Base-by-base conservation (phyloP, 2,329 filamentous ascomycete genomes). In the Bipolaris bicolor region DNA sequence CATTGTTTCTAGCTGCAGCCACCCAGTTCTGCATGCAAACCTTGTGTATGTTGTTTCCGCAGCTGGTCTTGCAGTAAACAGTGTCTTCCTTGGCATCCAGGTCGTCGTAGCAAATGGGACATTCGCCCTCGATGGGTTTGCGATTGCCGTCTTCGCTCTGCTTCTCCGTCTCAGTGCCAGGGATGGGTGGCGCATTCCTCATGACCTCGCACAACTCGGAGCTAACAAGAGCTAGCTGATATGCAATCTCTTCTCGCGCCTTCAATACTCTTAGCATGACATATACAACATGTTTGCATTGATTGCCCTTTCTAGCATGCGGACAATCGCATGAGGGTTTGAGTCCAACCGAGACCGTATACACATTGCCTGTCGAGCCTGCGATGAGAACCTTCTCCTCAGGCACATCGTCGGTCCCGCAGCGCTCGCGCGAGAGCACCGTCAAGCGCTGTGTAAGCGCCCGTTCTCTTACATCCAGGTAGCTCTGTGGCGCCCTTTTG, bases 271-370 rank as follows among this genome's bases (percentile, higher is more conserved):
- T 82, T 47, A 83, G 73, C 54, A 88, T 80, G 20, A 86, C 83
- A 66, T 86, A 90, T 41, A 88, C 59, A 24, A 87, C 77, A 63
- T 90, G 88, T 68, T 88, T 88, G 80, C 86, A 89, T 64, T 86
- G 83, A 43, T 84, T 83, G 4, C 85, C 83, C 55, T 83, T 84
- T 33, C 45, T 58, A 1, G 79, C 77, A 70, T 86, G 82, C 0
- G 84, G 83, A 68, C 85, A 88, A 54, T 79, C 79, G 71, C 85
- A 88, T 5, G 63, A 75, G 0, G 85, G 84, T 10, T 79, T 65
- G 50, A 82, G 81, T 55, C 75, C 72, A 51, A 89, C 83, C 10
- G 72, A 78, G 33, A 86, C 81, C 0, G 78, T 82, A 72, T 89
- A 88, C 16, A 88, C 74, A 63, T 88, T 88, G 15, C 86, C 86